Percentiles rank a stretch among this genome's conserved stretches.
These are phyloP conservation scores for Ricinus communis DNA, from an alignment of 345 rosid species.

Conservation along the genomic window DNA sequence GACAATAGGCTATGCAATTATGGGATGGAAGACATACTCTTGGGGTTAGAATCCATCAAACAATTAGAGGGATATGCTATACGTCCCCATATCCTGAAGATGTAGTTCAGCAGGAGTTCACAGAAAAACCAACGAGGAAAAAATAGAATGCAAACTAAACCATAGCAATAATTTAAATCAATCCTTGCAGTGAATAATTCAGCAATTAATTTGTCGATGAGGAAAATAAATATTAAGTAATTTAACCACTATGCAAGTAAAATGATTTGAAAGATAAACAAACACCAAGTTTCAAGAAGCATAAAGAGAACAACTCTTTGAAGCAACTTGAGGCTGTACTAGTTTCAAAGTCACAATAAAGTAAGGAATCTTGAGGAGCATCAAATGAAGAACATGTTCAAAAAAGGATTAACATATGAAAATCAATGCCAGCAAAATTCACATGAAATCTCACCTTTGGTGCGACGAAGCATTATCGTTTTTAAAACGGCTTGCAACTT, in stretches of 20 bases:
- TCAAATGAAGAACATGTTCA: background rate
- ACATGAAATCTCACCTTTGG: constrained; percentile 63
- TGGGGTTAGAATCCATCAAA: background rate
- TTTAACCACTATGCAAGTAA: background rate
- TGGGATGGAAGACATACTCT: background rate
- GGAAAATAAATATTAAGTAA: background rate
- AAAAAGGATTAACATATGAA: background rate
- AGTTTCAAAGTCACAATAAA: background rate
- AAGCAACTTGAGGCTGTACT: background rate
- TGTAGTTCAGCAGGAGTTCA: too few relatives aligned
- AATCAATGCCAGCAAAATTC: background rate
- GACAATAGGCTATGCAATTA: too few relatives aligned
- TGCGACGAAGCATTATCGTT: constrained; percentile 95
- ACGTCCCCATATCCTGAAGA: too few relatives aligned
- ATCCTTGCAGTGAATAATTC: background rate
- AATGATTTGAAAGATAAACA: background rate
- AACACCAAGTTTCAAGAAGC: background rate
- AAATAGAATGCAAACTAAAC: background rate
- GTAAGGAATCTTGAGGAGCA: background rate
- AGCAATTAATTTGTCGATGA: background rate
- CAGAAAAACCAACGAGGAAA: background rate
- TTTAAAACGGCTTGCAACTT: constrained; percentile 85
- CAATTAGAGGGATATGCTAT: background rate
- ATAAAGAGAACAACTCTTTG: background rate
- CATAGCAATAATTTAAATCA: background rate